A percentile compares a stretch with the other conserved stretches of the same genome.
These are phyloP conservation scores for Lumnitzera racemosa DNA, from an alignment of 345 rosid genomes.

Conservation along the genomic window DNA sequence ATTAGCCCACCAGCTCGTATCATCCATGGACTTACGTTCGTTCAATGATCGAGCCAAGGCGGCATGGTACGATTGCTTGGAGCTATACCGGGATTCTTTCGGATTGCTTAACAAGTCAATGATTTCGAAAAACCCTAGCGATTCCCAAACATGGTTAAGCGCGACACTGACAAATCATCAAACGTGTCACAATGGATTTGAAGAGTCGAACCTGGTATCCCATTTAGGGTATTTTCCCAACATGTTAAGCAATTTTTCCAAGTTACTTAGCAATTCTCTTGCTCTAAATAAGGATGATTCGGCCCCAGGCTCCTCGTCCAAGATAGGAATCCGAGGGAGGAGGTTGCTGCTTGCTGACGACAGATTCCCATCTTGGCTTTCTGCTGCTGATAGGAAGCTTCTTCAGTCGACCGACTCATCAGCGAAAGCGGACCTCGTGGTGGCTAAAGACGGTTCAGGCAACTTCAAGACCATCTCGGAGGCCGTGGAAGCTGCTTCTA, in stretches of 20 bases:
- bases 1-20: slow-evolving; percentile 37
- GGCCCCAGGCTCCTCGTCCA: slow-evolving; percentile 4
- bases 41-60: slow-evolving; percentile 31
- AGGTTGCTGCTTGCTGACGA: slow-evolving; percentile 23
- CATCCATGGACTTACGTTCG: slow-evolving; percentile 30
- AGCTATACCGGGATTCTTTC: slow-evolving; percentile 52
- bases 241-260: slow-evolving; percentile 42
- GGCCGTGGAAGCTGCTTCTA: slow-evolving; percentile 49
- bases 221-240: slow-evolving; percentile 29
- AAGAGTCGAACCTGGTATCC: slow-evolving; percentile 41
- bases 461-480: slow-evolving; percentile 48
- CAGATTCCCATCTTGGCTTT: slow-evolving; percentile 65
- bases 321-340: slow-evolving; percentile 18
- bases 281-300: slow-evolving; percentile 40
- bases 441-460: slow-evolving; percentile 86
- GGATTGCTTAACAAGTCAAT: slow-evolving; percentile 44
- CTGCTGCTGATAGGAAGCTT: slow-evolving; percentile 48
- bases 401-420: slow-evolving; percentile 23
- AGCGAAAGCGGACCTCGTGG: slow-evolving; percentile 48
- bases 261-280: slow-evolving; percentile 64
- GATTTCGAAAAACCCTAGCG: slow-evolving; percentile 27
- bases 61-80: slow-evolving; percentile 64
- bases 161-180: slow-evolving; percentile 65
- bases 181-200: slow-evolving; percentile 68
- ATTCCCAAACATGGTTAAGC: slow-evolving; percentile 68